A percentile compares a stretch with the other conserved stretches of the same genome.
Conservation (phyloP, 2,329 filamentous ascomycete genomes). For the Emydomyces testavorans region DNA sequence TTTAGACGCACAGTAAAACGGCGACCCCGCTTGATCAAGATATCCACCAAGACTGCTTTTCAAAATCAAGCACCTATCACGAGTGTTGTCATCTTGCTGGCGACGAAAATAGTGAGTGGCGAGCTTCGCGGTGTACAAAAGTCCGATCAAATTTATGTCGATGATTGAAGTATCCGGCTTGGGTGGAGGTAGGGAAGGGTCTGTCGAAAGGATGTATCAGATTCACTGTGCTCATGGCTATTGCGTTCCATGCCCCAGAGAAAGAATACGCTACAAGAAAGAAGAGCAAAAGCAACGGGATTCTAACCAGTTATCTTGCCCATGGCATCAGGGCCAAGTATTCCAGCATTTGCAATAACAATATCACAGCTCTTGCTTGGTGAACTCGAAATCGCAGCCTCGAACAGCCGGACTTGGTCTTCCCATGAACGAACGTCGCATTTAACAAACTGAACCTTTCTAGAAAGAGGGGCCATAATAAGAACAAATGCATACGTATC, state of each 20-base stretch:
- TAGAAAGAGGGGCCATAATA: neutral
- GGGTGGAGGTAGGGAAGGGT: slow-evolving; percentile 10
- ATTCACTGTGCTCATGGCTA: neutral
- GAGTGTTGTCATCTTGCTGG: slow-evolving; percentile 20
- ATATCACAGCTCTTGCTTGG: slow-evolving; percentile 22
- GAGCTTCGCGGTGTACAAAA: slow-evolving; percentile 38
- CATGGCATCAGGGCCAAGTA: slow-evolving; percentile 23
- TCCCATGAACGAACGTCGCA: slow-evolving; percentile 26
- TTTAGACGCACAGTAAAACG: slow-evolving; percentile 30
- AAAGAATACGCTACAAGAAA: neutral
- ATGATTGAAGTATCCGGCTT: slow-evolving; percentile 29
- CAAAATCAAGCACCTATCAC: slow-evolving; percentile 25
- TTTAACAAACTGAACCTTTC: slow-evolving; percentile 22
- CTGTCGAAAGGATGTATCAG: slow-evolving; percentile 3
- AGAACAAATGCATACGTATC: neutral
- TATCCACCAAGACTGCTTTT: slow-evolving; percentile 29
- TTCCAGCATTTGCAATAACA: slow-evolving; percentile 28
- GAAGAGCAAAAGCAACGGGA: neutral
- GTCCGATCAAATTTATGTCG: slow-evolving; percentile 34
- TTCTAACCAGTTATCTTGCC: slow-evolving; percentile 18
- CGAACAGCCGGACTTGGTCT: slow-evolving; percentile 24
- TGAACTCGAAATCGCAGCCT: slow-evolving; percentile 20
- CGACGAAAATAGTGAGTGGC: slow-evolving; percentile 32
- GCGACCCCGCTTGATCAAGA: slow-evolving; percentile 24
- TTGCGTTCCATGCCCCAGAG: neutral